Percentiles rank a stretch among this genome's conserved stretches.
phyloP scores from a whole-genome alignment of 768 basidiomycete genomes.

The Coprinopsis cinerea region DNA sequence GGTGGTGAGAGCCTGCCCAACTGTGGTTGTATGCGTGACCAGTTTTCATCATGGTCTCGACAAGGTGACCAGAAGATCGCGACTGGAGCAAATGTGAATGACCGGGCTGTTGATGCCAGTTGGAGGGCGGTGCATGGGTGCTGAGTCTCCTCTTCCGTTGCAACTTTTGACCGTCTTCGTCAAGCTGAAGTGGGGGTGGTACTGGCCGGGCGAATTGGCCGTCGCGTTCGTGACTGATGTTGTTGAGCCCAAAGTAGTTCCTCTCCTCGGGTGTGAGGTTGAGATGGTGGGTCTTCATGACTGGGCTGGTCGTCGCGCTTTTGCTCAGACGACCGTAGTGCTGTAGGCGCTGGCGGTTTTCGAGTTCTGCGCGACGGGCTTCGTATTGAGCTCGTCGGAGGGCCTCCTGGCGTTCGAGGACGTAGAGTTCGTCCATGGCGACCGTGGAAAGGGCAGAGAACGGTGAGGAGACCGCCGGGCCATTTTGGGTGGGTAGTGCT shows the following conservation, averaged over 20 bases:
- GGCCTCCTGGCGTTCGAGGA: slow-evolving; percentile 84
- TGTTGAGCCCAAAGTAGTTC: slow-evolving; percentile 34
- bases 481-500: slow-evolving; percentile 15
- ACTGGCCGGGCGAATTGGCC: slow-evolving; percentile 13
- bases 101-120: slow-evolving; percentile 19
- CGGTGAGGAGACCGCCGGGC: slow-evolving; percentile 25
- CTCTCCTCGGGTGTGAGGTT: slow-evolving; percentile 27
- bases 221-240: slow-evolving; percentile 25
- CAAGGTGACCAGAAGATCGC: slow-evolving; percentile 37
- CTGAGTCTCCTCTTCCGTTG: slow-evolving; percentile 39
- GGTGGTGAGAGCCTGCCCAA: slow-evolving; percentile 36
- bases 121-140: slow-evolving; percentile 40
- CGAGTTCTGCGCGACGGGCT: slow-evolving; percentile 68
- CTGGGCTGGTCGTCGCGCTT: slow-evolving; percentile 65
- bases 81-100: slow-evolving; percentile 29
- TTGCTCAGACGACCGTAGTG: slow-evolving; percentile 37
- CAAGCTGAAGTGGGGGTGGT: slow-evolving; percentile 1
- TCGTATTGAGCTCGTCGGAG: slow-evolving; percentile 84
- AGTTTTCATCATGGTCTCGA: slow-evolving; percentile 26
- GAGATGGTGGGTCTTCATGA: slow-evolving; percentile 29
- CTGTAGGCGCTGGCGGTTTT: slow-evolving; percentile 36
- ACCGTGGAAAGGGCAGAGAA: slow-evolving; percentile 67
- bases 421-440: slow-evolving; percentile 86
- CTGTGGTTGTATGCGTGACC: slow-evolving; percentile 24
- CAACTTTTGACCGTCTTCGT: slow-evolving; percentile 5